Percentiles rank a stretch among this genome's conserved stretches.
Evolutionary conservation across 768 basidiomycete genomes (phyloP).

Genomic region (Grammothele lineata): DNA sequence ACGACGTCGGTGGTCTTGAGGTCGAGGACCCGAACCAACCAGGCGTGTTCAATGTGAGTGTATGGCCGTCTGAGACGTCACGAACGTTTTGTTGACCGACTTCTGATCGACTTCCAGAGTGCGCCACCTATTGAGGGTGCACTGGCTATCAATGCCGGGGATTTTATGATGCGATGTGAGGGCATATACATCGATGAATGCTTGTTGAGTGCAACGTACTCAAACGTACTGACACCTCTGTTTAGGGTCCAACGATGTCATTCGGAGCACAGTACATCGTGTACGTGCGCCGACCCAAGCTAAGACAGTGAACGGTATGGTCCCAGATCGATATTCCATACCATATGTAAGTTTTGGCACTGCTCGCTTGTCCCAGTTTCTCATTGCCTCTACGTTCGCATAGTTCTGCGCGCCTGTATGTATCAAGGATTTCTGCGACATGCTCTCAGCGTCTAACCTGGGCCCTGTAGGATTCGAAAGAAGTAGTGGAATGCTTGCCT

Average conservation of each 20-base stretch:
- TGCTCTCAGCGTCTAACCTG: not conserved
- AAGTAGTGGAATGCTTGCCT: conserved; percentile 43
- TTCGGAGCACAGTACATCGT: conserved; percentile 42
- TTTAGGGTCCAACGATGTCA: conserved; percentile 34
- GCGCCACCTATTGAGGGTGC: conserved; percentile 42
- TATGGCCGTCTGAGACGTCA: not conserved
- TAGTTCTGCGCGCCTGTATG: conserved; percentile 32
- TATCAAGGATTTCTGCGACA: not conserved
- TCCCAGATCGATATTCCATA: conserved; percentile 55
- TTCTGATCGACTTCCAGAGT: conserved; percentile 15
- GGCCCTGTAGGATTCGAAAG: conserved; percentile 16
- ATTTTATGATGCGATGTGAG: conserved; percentile 48
- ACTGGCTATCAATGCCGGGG: conserved; percentile 48
- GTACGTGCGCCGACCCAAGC: conserved; percentile 38
- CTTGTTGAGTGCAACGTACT: too few species aligned
- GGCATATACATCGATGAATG: not conserved
- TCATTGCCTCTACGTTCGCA: conserved; percentile 25
- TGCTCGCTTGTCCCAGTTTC: not conserved
- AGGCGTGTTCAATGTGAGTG: conserved; percentile 34
- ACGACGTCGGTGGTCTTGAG: conserved; percentile 57
- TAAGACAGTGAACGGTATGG: conserved; percentile 29
- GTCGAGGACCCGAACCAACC: conserved; percentile 50
- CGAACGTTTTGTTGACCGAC: too few species aligned
- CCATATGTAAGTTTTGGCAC: conserved; percentile 43
- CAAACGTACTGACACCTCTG: too few species aligned